A percentile compares a stretch with the other conserved stretches of the same genome.
Evolutionary conservation across 768 basidiomycete genomes (phyloP).

Genomic region (Tephrocybe sp.): DNA sequence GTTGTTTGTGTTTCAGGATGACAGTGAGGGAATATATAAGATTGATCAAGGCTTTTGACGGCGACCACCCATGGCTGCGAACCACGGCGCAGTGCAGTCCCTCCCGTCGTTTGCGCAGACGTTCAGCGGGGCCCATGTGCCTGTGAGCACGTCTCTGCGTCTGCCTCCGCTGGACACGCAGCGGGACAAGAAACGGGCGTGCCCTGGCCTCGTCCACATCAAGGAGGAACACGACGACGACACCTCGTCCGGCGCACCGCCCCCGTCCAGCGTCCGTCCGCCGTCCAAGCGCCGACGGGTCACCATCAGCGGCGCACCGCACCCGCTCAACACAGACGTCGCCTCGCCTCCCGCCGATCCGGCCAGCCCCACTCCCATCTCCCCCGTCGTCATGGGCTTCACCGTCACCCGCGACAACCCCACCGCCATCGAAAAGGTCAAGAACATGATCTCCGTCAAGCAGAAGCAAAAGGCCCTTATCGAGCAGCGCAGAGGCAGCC

Average conservation of each 20-base stretch:
- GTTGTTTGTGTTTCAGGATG: constrained; percentile 14
- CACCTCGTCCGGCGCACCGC: constrained; percentile 28
- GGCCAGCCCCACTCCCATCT: constrained; percentile 55
- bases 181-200: background rate
- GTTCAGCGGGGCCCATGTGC: constrained; percentile 58
- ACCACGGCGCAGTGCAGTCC: constrained; percentile 42
- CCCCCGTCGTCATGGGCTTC: constrained; percentile 66
- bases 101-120: constrained; percentile 81
- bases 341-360: constrained; percentile 42
- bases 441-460: constrained; percentile 62
- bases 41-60: constrained; percentile 8
- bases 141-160: constrained; percentile 36
- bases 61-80: constrained; percentile 12
- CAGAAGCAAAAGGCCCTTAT: constrained; percentile 72
- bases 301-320: constrained; percentile 63
- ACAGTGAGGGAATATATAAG: constrained; percentile 11
- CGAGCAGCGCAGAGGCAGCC: constrained; percentile 66
- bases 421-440: constrained; percentile 56
- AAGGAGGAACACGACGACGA: constrained; percentile 61
- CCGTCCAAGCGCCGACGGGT: constrained; percentile 68
- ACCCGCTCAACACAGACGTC: constrained; percentile 55
- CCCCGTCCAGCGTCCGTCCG: constrained; percentile 41
- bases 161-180: background rate
- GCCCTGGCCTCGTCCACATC: constrained; percentile 35
- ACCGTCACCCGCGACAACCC: constrained; percentile 60